Conservation (phyloP, 2,329 filamentous ascomycete species). For the Ustulina deusta region DNA sequence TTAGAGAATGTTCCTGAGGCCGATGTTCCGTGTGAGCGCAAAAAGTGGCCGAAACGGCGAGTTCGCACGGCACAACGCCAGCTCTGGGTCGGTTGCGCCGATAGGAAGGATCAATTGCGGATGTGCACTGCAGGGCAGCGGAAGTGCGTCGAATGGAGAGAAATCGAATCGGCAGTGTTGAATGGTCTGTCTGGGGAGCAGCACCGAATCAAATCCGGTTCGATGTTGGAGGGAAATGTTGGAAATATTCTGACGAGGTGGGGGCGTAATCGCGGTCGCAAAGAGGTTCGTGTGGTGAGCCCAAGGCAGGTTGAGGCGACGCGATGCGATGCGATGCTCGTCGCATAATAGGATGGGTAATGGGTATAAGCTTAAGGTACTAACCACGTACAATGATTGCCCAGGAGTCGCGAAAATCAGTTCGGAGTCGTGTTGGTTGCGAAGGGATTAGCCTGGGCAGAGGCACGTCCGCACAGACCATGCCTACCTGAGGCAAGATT, state of each 20-base stretch:
- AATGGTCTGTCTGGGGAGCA: neutral
- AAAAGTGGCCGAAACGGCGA: conserved; percentile 7
- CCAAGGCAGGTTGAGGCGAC: conserved; percentile 27
- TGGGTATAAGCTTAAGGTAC: conserved; percentile 18
- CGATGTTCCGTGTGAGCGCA: conserved; percentile 4
- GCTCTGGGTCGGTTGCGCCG: conserved; percentile 7
- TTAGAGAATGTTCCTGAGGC: neutral
- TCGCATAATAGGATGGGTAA: conserved; percentile 28
- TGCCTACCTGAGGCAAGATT: neutral
- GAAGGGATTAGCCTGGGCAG: conserved; percentile 34
- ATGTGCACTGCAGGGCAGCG: conserved; percentile 9
- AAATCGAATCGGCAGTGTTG: neutral
- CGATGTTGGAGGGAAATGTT: neutral
- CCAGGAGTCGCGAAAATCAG: conserved; percentile 39
- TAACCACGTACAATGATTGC: conserved; percentile 31
- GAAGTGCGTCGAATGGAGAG: too few species aligned
- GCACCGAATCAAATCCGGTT: neutral
- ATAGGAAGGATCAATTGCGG: conserved; percentile 5
- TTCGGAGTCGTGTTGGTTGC: conserved; percentile 35
- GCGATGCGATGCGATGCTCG: conserved; percentile 37
- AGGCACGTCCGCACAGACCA: conserved; percentile 19
- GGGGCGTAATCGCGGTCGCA: conserved; percentile 17
- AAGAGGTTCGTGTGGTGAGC: conserved; percentile 22
- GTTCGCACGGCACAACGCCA: neutral
- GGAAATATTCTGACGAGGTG: neutral